Conservation (phyloP, 805 yeast species). For the Cyberlindnera nakhonratchasimensis region DNA sequence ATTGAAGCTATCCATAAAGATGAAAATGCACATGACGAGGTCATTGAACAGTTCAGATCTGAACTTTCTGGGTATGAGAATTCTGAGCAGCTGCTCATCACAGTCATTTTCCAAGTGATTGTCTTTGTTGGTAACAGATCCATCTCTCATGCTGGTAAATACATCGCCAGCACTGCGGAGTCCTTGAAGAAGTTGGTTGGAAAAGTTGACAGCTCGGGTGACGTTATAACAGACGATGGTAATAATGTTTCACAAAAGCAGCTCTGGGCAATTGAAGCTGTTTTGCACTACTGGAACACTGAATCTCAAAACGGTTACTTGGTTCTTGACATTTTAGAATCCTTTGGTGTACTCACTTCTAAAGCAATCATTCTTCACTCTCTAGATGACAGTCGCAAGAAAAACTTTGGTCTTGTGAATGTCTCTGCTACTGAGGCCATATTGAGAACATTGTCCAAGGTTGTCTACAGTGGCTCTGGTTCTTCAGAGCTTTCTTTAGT, state of each 20-base stretch:
- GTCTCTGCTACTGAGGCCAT: conserved; percentile 44
- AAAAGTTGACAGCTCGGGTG: conserved; percentile 2
- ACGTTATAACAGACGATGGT: conserved; percentile 6
- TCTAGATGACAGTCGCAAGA: conserved; percentile 33
- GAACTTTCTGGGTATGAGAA: conserved; percentile 31
- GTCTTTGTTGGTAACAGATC: conserved; percentile 88
- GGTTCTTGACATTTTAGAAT: conserved; percentile 50
- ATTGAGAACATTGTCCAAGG: conserved; percentile 33
- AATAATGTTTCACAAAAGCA: conserved; percentile 31
- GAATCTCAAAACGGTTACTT: conserved; percentile 64
- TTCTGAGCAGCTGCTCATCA: conserved; percentile 46
- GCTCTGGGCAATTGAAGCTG: conserved; percentile 49
- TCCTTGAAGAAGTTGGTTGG: conserved; percentile 34
- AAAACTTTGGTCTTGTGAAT: conserved; percentile 39
- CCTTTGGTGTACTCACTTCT: conserved; percentile 41
- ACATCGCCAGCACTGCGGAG: conserved; percentile 40
- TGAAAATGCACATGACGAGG: conserved; percentile 29
- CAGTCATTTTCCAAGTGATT: conserved; percentile 64
- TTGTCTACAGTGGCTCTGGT: conserved; percentile 22
- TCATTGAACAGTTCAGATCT: conserved; percentile 31
- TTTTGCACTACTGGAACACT: conserved; percentile 60
- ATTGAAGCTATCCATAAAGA: conserved; percentile 36
- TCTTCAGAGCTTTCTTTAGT: conserved; percentile 29
- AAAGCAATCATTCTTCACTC: conserved; percentile 42
- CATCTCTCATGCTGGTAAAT: conserved; percentile 66